Evolutionary conservation across 1,139 yeast genomes (phyloP), one percentile per base, ranked within the genome.

Genomic region (Pichia kudriavzevii): DNA sequence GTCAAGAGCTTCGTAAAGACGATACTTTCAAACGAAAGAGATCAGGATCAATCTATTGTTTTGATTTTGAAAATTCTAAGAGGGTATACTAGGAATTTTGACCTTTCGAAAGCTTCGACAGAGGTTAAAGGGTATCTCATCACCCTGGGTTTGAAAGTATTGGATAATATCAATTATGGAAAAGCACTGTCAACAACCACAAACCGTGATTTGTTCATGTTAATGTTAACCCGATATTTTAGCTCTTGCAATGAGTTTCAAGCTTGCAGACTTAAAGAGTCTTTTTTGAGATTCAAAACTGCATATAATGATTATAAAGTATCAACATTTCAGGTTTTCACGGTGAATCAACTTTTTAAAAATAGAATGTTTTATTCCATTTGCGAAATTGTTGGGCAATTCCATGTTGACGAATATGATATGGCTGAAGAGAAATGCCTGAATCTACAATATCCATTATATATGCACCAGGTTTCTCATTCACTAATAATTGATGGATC

Each of bases 241-340:
- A 26, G 19, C 8, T 17, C 12, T 5, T 32, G 36, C 17, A 35
- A 35, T 28, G 39, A 38, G 15, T 9, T 33, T 7, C 33, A 41
- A 22, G 19, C 21, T 4, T 9, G 13, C 9, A 21, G 20, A 15
- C 17, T 41, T 2, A 16, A 21, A n/a, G 35, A 35, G 15, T 36
- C 42, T 2, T 29, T 31, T 17, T 3, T 30, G 4, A 12, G 21
- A 11, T 33, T 24, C 12, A 25, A 21, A n/a, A 12, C 12, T 4
- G 7, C 10, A 7, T 10, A 13, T 9, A 12, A 4, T 9, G 16
- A 31, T 3, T 13, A 17, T 3, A 31, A 39, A 12, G 16, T n/a
- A 7, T 28, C 48, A 13, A 35, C 26, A 28, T 39, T 50, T 12
- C 50, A 48, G 24, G 26, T 43, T 11, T 32, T 42, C 17, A 35